phyloP scores from a whole-genome alignment of 148 eudicot genomes.

The Fagopyrum esculentum region DNA sequence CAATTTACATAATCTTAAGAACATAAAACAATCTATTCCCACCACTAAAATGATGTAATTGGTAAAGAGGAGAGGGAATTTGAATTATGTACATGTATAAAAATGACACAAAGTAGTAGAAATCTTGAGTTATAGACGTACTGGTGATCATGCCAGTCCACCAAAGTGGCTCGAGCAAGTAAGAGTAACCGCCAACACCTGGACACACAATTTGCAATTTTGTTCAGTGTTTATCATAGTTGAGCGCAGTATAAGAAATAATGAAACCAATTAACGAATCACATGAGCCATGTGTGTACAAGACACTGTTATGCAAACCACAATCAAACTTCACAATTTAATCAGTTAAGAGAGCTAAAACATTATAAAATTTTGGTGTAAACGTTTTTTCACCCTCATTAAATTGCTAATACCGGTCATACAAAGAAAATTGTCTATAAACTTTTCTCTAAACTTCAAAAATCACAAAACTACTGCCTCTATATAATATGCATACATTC shows the following conservation, averaged over 20 bases:
- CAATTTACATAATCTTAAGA: too few species aligned
- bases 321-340: background rate
- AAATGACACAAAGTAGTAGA: background rate
- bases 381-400: background rate
- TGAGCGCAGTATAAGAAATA: background rate
- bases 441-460: background rate
- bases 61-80: background rate
- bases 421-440: background rate
- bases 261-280: background rate
- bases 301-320: background rate
- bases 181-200: constrained; percentile 73
- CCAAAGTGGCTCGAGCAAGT: constrained; percentile 64
- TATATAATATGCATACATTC: background rate
- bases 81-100: background rate
- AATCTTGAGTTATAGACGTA: constrained; percentile 22
- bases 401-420: background rate
- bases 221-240: background rate
- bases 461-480: background rate
- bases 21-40: too few species aligned
- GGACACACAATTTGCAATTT: constrained; percentile 10
- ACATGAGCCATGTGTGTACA: background rate
- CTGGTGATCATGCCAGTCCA: constrained; percentile 80
- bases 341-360: background rate
- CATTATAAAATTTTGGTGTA: background rate
- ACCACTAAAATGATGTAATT: too few species aligned